A percentile compares a stretch with the other conserved stretches of the same genome.
Evolutionary conservation across 306 rosid genomes (phyloP).

Genomic region (Dalbergia cultrata): DNA sequence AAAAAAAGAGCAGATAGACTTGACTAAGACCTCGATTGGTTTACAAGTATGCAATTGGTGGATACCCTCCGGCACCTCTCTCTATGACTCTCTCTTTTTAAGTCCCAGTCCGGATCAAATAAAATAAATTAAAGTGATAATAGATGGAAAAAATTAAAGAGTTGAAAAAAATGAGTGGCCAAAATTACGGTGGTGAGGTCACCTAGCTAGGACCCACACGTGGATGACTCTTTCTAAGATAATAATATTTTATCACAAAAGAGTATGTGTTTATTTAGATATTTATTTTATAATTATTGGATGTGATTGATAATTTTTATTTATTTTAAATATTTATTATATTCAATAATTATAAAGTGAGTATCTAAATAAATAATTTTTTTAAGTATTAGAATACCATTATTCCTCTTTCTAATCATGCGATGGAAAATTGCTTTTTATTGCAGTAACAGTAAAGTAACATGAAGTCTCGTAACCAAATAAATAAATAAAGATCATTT

Average conservation of each 20-base stretch:
- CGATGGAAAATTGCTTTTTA: slow-evolving; percentile 10
- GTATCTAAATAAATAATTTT: too few species aligned
- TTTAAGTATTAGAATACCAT: too few species aligned
- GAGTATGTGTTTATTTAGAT: too few species aligned
- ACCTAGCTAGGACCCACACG: not conserved
- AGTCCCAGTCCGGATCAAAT: not conserved
- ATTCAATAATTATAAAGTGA: too few species aligned
- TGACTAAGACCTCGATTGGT: slow-evolving; percentile 2
- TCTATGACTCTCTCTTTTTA: not conserved
- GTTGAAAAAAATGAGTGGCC: not conserved
- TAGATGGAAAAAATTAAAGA: not conserved
- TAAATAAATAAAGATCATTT: too few species aligned
- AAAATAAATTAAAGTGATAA: not conserved
- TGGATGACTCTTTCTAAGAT: not conserved
- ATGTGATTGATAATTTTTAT: too few species aligned
- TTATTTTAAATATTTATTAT: too few species aligned
- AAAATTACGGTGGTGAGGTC: not conserved
- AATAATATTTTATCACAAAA: too few species aligned
- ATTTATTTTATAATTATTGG: too few species aligned
- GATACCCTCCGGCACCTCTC: not conserved
- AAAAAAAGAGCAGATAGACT: slow-evolving; percentile 15
- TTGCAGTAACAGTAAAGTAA: not conserved
- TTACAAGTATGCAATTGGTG: not conserved
- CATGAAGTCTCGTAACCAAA: not conserved
- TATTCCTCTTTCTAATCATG: slow-evolving; percentile 5